These are phyloP conservation scores for Choiromyces venosus DNA, from an alignment of 495 filamentous ascomycete genomes.

Conservation along the genomic window DNA sequence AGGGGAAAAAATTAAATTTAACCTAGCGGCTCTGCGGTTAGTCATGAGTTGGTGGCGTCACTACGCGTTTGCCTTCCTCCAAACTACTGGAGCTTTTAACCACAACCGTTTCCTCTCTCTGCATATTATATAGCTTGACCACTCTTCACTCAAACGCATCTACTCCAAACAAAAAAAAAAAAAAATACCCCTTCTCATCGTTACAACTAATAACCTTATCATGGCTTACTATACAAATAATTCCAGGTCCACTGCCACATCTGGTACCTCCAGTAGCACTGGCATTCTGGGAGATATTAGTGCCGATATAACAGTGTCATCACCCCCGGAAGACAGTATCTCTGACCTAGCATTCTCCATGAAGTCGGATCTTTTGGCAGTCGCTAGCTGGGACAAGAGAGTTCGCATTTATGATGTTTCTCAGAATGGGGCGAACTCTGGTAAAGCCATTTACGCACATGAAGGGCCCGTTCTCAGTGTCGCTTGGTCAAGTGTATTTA, in stretches of 20 bases:
- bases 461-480: slow-evolving; percentile 71
- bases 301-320: slow-evolving; percentile 72
- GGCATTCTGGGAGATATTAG: slow-evolving; percentile 84
- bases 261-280: slow-evolving; percentile 53
- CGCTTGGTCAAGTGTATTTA: slow-evolving; percentile 70
- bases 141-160: not conserved
- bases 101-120: not conserved
- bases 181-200: not conserved
- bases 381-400: slow-evolving; percentile 89
- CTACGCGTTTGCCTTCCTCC: not conserved
- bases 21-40: not conserved
- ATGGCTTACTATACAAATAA: not conserved
- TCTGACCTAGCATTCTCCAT: slow-evolving; percentile 81
- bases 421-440: slow-evolving; percentile 61
- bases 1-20: not conserved
- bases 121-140: not conserved
- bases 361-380: slow-evolving; percentile 68
- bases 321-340: slow-evolving; percentile 78
- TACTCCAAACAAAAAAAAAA: not conserved
- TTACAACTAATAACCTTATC: not conserved
- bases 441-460: slow-evolving; percentile 71
- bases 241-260: not conserved
- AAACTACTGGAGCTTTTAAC: not conserved
- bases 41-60: not conserved
- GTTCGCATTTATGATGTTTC: slow-evolving; percentile 88